These are phyloP conservation scores for Galeopsis tetrahit DNA, from an alignment of 257 asterid species.

Conservation along the genomic window DNA sequence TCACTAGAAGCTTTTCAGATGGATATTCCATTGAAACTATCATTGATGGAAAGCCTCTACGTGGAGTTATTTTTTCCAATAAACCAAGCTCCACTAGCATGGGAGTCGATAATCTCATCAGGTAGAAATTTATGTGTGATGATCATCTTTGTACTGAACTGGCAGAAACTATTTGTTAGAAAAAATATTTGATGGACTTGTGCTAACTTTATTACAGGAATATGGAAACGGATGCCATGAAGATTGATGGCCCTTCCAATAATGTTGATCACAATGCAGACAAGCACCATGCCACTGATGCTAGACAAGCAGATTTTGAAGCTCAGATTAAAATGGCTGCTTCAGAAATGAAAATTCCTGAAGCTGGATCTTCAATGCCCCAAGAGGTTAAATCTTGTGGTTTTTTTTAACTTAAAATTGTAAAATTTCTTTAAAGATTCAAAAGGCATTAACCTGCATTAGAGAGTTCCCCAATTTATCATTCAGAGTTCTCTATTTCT, in stretches of 20 bases:
- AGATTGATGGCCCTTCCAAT: conserved; percentile 44
- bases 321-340: conserved; percentile 51
- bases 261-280: conserved; percentile 44
- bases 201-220: conserved; percentile 49
- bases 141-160: conserved; percentile 19
- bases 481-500: background rate
- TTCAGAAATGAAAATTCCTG: conserved; percentile 47
- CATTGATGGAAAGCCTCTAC: conserved; percentile 85
- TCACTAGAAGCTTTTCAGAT: conserved; percentile 63
- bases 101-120: conserved; percentile 46
- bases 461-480: conserved; percentile 13
- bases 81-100: conserved; percentile 52
- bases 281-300: conserved; percentile 48
- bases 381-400: conserved; percentile 56
- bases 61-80: conserved; percentile 77
- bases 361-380: conserved; percentile 44
- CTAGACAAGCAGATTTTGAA: conserved; percentile 45
- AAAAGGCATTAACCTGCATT: background rate
- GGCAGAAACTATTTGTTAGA: conserved; percentile 15
- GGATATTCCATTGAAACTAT: conserved; percentile 83
- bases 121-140: conserved; percentile 44
- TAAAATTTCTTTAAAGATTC: conserved; percentile 24
- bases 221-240: conserved; percentile 49
- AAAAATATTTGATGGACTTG: conserved; percentile 25
- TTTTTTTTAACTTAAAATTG: background rate